A percentile compares a stretch with the other conserved stretches of the same genome.
phyloP scores from a whole-genome alignment of 768 basidiomycete genomes.

The Hygrocybe coccinea region DNA sequence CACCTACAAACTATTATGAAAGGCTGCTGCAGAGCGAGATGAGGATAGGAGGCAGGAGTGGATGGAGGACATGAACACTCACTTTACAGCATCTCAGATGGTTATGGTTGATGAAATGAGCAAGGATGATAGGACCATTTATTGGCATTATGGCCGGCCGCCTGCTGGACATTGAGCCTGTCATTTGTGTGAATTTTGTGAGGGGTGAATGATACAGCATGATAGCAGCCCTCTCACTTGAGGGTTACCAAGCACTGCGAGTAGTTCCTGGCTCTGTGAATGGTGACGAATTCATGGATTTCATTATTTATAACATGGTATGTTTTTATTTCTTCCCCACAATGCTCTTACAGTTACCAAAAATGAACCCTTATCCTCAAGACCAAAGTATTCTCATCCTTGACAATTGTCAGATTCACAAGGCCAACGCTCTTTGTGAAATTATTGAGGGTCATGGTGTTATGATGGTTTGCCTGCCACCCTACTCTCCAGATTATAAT shows the following conservation, averaged over 20 bases:
- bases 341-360: constrained; percentile 12
- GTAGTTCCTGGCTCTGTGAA: constrained; percentile 28
- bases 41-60: too few relatives aligned
- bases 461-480: constrained; percentile 22
- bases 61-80: neutral
- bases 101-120: constrained; percentile 30
- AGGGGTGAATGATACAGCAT: constrained; percentile 22
- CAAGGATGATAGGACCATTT: constrained; percentile 21
- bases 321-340: constrained; percentile 1
- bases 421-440: constrained; percentile 17
- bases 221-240: constrained; percentile 22
- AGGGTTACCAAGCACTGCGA: constrained; percentile 23
- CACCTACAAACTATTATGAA: constrained; percentile 17
- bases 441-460: constrained; percentile 18
- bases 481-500: constrained; percentile 32
- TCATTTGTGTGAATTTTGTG: constrained; percentile 16
- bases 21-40: neutral
- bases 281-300: constrained; percentile 26
- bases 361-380: constrained; percentile 26
- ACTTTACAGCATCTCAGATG: constrained; percentile 17
- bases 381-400: constrained; percentile 24
- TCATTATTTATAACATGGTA: constrained; percentile 26
- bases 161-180: constrained; percentile 15
- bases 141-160: constrained; percentile 21
- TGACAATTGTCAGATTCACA: constrained; percentile 31